Evolutionary conservation across 1,139 yeast species (phyloP), one percentile per base, ranked within the genome.

Genomic region (Suhomyces panamericanus): DNA sequence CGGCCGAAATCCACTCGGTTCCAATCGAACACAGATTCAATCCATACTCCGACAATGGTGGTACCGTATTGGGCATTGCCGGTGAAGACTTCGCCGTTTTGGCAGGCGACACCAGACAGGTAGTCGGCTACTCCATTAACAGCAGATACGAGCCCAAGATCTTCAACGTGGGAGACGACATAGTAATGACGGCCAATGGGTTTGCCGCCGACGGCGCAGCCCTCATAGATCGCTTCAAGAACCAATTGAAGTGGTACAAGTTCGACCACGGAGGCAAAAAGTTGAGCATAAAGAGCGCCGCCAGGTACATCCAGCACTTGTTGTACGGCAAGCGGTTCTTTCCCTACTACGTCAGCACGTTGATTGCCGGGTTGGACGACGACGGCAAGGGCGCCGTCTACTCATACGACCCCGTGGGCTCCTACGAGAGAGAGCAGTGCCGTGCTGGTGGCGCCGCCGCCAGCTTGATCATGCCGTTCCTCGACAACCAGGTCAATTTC

Each of bases 401-500:
- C 66, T 90, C 98, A 6, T 93, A 89, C 64, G 99, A 93, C 63
- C 99, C 99, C 1, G 96, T 93, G 47, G 99, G 99, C 6, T 88
- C 96, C 1, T 95, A 93, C 64, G 99, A 95, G 70, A 82, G 97
- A 60, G 97, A 91, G 65, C 96, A 90, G 63, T 89, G 97, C 69
- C 81, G 97, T 60, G 98, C 98, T 1, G 98, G 96, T 50, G 99
- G 99, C 37, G 95, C 97, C 7, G 98, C 98, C 29, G 95, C 97
- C 2, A 83, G 93, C 54, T 79, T 93, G 66, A 90, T 93, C 58
- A 91, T 90, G 95, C 99, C 99, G 5, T 93, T 93, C 66, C 80
- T 93, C 61, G 99, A 93, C 66, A 93, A 91, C 67, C 99, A 95
- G 73, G 99, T 95, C 52, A 87, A 88, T 65, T 87, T 88, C 69